Evolutionary conservation across 345 rosid genomes (phyloP), one percentile per base, ranked within the genome.

Genomic region (Hibiscus mutabilis): DNA sequence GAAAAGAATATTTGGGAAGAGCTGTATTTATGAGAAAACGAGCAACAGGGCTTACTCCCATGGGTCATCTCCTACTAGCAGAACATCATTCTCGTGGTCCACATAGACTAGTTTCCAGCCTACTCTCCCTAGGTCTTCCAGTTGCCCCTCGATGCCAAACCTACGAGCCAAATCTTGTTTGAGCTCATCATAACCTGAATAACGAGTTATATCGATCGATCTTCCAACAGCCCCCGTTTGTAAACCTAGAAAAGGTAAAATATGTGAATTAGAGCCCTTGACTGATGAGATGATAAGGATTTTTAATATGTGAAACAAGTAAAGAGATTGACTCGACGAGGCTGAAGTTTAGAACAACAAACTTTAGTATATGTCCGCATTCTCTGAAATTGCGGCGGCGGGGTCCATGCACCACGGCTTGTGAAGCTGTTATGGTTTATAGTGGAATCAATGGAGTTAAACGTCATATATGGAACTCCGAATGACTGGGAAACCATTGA

Each of bases 151-250:
- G 69, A 90, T 87, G 13, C 96, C 96, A 76, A 90, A 90, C 82
- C 86, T 77, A 37, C 86, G 87, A 80, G 89, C 91, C 67, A 90
- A 81, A 79, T 87, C 96, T 51, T 84, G 91, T 75, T 85, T 86
- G 25, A 90, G 92, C 57, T 86, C 92, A 3, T 82, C 85, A 67
- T 90, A 90, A 62, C 89, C 96, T 1, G 85, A 77, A 82, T 90
- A 90, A 60, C 92, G 81, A 6, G 91, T 74, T 49, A 90, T 79
- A 71, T 90, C 96, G 15, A 87, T 86, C 3, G 91, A 90, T 79
- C 96, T 79, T 71, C 96, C 96, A 51, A 90, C 96, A 59, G 96
- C 90, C 79, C 96, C 96, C 96, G 91, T 77, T 87, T 90, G 70
- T 90, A 82, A 25, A 87, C 96, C 92, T 90, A 77, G 63, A 75